Conservation (phyloP, 305 asterid species). For the Fraxinus ornus region DNA sequence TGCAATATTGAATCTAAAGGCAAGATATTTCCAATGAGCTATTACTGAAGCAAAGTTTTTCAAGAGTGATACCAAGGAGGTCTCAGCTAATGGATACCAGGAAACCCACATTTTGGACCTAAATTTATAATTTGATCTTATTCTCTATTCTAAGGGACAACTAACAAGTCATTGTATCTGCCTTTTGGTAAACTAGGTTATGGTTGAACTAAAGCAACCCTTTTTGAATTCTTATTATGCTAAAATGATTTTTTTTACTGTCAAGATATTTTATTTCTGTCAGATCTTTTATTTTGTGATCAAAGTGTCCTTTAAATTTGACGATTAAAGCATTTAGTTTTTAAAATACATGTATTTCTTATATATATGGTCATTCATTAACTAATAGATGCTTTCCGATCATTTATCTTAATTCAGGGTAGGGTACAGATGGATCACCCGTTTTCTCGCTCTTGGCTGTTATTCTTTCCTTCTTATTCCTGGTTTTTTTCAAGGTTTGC, state of each 20-base stretch:
- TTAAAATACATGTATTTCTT: background rate
- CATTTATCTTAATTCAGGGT: slow-evolving; percentile 61
- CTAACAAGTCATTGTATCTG: background rate
- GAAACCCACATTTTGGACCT: background rate
- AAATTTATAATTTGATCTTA: background rate
- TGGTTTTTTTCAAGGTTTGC: slow-evolving; percentile 76
- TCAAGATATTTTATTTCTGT: background rate
- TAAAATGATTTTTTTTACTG: background rate
- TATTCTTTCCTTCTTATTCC: slow-evolving; percentile 50
- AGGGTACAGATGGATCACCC: slow-evolving; percentile 84
- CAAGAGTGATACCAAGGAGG: background rate
- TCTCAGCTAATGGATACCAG: background rate
- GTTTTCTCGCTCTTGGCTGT: slow-evolving; percentile 89
- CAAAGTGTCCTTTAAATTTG: background rate
- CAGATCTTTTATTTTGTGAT: slow-evolving; percentile 2
- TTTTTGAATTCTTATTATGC: background rate
- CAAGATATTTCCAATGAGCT: background rate
- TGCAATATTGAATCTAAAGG: background rate
- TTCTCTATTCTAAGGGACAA: background rate
- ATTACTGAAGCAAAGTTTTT: background rate
- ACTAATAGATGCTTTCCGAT: slow-evolving; percentile 31
- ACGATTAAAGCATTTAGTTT: background rate
- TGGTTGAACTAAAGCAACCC: background rate
- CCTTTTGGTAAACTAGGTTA: background rate
- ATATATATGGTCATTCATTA: background rate